Conservation (phyloP, 2,329 filamentous ascomycete genomes). For the Tetracladium maxilliforme region DNA sequence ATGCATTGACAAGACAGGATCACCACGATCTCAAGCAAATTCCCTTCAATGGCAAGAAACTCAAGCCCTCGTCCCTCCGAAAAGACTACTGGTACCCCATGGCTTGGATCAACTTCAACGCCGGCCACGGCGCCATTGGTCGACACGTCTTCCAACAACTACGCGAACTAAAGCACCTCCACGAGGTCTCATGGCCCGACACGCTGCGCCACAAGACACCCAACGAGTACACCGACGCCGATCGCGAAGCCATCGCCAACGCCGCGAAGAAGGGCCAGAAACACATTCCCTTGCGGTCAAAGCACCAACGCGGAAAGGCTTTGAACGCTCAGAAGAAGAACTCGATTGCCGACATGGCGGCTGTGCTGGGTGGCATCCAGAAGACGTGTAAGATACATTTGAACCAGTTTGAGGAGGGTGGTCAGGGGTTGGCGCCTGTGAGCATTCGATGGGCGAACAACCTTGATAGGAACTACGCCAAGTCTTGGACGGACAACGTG, state of each 20-base stretch:
- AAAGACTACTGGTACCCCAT: slow-evolving; percentile 54
- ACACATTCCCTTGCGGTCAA: slow-evolving; percentile 15
- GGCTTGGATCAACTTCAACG: slow-evolving; percentile 41
- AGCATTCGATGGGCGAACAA: slow-evolving; percentile 17
- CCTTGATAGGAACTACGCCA: slow-evolving; percentile 19
- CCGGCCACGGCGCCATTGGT: slow-evolving; percentile 35
- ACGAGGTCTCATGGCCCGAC: slow-evolving; percentile 46
- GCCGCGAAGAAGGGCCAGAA: slow-evolving; percentile 18
- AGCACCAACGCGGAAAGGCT: slow-evolving; percentile 33
- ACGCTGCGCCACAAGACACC: slow-evolving; percentile 18
- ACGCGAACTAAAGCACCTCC: slow-evolving; percentile 46
- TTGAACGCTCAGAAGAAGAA: slow-evolving; percentile 48
- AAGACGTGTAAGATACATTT: neutral
- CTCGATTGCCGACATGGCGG: slow-evolving; percentile 47
- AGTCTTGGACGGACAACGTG: slow-evolving; percentile 17
- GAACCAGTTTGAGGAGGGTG: slow-evolving; percentile 4
- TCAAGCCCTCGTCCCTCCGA: slow-evolving; percentile 44
- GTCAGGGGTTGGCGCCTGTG: slow-evolving; percentile 3
- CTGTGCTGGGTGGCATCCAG: slow-evolving; percentile 22
- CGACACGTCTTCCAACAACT: slow-evolving; percentile 46
- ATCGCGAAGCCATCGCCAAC: slow-evolving; percentile 5
- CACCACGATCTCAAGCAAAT: slow-evolving; percentile 38
- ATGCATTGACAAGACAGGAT: slow-evolving; percentile 13
- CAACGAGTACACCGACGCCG: slow-evolving; percentile 5
- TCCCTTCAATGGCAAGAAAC: slow-evolving; percentile 54